Base-by-base conservation (phyloP, 2,329 filamentous ascomycete genomes). In the Mycosphaerelloides madeirae region DNA sequence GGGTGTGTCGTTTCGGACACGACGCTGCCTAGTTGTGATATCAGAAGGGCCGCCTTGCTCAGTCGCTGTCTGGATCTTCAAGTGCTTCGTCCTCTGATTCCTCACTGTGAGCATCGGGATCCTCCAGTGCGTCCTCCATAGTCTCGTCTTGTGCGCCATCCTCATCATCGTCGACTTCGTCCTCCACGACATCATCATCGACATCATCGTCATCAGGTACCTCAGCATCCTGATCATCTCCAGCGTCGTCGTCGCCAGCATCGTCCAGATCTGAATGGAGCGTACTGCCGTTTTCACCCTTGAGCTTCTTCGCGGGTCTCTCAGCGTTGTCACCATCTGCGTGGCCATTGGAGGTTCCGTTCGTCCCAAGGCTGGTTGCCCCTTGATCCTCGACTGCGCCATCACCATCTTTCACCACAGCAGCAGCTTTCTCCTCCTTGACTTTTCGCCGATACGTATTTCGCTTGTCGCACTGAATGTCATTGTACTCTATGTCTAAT, bases 401-500 rank as follows among this genome's bases (percentile, higher is more conserved):
- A 36, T 49, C 46, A 38, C 48, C 48, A 18, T 52, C 51, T 44
- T 53, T 38, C 15, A 48, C 43, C 1, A 48, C 48, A 4, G 56
- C 55, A 6, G 55, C 56, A 1, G 60, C 57, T 65, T 84, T 86
- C 41, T 81, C 78, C 41, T 80, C 82, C 29, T 81, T 80, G 14
- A 83, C 78, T 57, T 83, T 85, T 57, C 81, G 79, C 41, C 83
- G 78, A 67, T 87, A 86, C 13, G 77, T 80, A 54, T 82, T 87
- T 41, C 84, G 81, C 68, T 89, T 89, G 44, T 83, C 81, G 15
- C 82, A 80, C 63, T 87, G 83, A 45, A 82, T 78, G 52, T 83
- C 77, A 60, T 81, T 85, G 73, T 85, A 88, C 63, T 85, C 82
- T 84, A 54, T 14, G 9, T 33, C 9, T 9, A 28, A 13, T 31